Base-by-base conservation (phyloP, 2,329 filamentous ascomycete species). In the Epichloe sp. region DNA sequence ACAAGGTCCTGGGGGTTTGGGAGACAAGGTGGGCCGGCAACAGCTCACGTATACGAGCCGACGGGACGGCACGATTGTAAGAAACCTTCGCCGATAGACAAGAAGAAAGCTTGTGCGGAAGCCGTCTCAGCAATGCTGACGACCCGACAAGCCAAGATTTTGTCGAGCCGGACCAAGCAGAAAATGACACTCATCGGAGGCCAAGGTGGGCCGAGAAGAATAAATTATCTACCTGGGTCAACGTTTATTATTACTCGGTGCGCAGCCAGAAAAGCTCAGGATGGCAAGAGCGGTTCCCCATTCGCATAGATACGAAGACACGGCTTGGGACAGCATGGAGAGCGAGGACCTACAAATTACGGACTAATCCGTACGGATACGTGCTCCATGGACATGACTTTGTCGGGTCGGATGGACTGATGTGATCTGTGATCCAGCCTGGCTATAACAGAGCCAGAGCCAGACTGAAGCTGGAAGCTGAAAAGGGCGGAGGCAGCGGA, bases 391-490 rank as follows among this genome's bases (percentile, higher is more conserved):
- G 31, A 11, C 31, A 31, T 31, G 31, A 31, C 3, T 31, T 31
- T 8, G 31, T 31, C 26, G 36, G 44, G 12, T 21, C 19, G 44
- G 17, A 37, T 46, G 31, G n/a, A 34, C 31, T 45, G 44, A 45
- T 44, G 42, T 11, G 40, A 31, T 31, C 40, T 44, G 42, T 11
- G 40, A 31, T 31, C 40, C 14, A 10, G 26, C 26, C 19, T 36
- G 19, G 45, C 37, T 38, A 35, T 31, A 14, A 35, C 17, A 19
- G 23, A 15, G 17, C 26, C 17, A 21, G 23, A 15, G 14, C 19
- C 47, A 23, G 23, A 41, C 41, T 49, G 48, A 43, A 38, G 46
- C 42, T 48, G 44, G 48, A 43, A 38, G 46, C 42, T 48, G 44
- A 34, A 11, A 36, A 44, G 21, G 45, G 48, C 52, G 48, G 52